Evolutionary conservation across 768 basidiomycete genomes (phyloP).

Genomic region (Tulasnella sp.): DNA sequence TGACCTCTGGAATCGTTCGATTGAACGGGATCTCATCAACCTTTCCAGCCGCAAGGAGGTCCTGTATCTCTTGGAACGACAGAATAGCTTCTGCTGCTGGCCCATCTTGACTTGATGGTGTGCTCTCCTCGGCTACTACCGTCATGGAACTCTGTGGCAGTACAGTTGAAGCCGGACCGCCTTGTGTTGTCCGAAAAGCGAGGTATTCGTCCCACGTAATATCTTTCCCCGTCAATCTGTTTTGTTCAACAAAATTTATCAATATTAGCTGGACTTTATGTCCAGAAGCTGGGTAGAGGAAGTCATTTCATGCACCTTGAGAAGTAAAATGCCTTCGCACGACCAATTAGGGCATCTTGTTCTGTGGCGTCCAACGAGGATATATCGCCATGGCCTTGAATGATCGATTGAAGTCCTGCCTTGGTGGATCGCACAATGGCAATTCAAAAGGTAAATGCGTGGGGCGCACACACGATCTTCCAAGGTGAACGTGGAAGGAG

Average conservation of each 20-base stretch:
- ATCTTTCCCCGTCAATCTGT: background rate
- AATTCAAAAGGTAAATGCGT: background rate
- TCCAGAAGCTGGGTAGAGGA: too few species aligned
- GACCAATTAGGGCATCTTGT: background rate
- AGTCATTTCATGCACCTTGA: too few species aligned
- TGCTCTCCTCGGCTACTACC: too few species aligned
- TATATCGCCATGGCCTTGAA: background rate
- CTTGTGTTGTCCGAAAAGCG: too few species aligned
- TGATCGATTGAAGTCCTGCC: background rate
- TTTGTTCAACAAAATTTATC: too few species aligned
- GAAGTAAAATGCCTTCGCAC: constrained; percentile 13
- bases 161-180: too few species aligned
- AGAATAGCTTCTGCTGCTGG: background rate
- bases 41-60: constrained; percentile 9
- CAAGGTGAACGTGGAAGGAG: background rate
- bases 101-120: too few species aligned
- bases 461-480: too few species aligned
- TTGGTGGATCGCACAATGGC: background rate
- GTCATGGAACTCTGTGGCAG: too few species aligned
- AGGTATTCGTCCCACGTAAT: constrained; percentile 9
- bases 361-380: background rate
- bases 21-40: constrained; percentile 2
- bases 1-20: constrained; percentile 9
- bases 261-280: too few species aligned
- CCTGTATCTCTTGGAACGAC: constrained; percentile 8